Base-by-base conservation (phyloP, 805 yeast genomes). In the Wickerhamiella vanderwaltii region DNA sequence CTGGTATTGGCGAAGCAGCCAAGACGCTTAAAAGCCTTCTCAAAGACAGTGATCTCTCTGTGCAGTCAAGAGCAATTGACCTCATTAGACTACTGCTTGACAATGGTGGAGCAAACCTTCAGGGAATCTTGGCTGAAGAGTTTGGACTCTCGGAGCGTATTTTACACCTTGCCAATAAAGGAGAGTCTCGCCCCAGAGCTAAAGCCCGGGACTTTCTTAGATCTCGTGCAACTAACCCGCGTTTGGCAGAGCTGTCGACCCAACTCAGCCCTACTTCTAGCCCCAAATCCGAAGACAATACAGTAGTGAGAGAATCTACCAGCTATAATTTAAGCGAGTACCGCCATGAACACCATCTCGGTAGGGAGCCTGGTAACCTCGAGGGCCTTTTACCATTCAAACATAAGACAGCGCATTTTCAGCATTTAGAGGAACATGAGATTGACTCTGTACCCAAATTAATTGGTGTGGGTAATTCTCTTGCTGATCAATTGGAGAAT, bases 151-250 rank as follows among this genome's bases (percentile, higher is more conserved):
- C 28, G 3, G 24, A 16, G 9, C 29, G 19, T 17, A 25, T 38
- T 7, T 19, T 29, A 16, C 6, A 15, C 9, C 18, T 30, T 3
- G 41, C 41, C 16, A 30, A 38, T 19, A 38, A 38, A 28, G 41
- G 41, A 5, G 41, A 38, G 16, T 19, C 41, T 2, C 26, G 41
- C 16, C 35, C 41, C 15, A 24, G 33, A 6, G 35, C 35, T 17
- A 29, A 30, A 15, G 41, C 41, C 6, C 41, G 41, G 2, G 41
- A 38, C 17, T 30, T 38, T 11, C 41, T 38, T 13, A 30, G 24
- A 16, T 29, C 16, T 16, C 13, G 36, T 3, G 36, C 18, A 19
- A 23, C 26, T 11, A 33, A 33, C 26, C 26, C 36, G 13, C 6
- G 5, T 11, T 18, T 33, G 13, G 26, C 25, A 7, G 32, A 29